Percentiles rank a stretch among this genome's conserved stretches.
Evolutionary conservation across 2,329 filamentous ascomycete species (phyloP).

Genomic region (Phoma sp.): DNA sequence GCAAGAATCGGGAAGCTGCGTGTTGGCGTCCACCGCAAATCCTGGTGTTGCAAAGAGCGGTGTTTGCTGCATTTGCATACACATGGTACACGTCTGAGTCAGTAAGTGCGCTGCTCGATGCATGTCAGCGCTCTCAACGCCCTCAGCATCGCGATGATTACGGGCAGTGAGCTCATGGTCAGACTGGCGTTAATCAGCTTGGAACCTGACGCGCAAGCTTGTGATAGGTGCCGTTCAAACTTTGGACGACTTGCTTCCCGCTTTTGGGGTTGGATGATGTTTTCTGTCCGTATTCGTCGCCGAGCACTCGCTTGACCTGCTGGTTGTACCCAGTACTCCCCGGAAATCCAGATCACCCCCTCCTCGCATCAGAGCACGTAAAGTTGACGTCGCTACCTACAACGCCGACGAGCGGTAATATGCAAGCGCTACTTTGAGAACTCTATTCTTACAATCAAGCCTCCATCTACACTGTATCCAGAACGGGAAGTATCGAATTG

Average conservation of each 20-base stretch:
- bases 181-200: constrained; percentile 17
- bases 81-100: too few relatives aligned
- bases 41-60: constrained; percentile 24
- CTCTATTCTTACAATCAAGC: constrained; percentile 7
- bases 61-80: constrained; percentile 29
- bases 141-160: constrained; percentile 18
- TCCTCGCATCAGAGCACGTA: neutral
- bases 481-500: constrained; percentile 1
- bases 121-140: constrained; percentile 14
- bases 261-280: constrained; percentile 13
- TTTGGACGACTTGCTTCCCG: constrained; percentile 7
- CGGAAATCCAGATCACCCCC: constrained; percentile 14
- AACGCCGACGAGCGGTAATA: constrained; percentile 2
- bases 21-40: constrained; percentile 20
- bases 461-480: neutral
- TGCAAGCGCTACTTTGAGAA: constrained; percentile 7
- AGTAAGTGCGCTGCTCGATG: constrained; percentile 17
- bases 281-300: constrained; percentile 11
- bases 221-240: constrained; percentile 10
- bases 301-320: constrained; percentile 19
- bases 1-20: constrained; percentile 31
- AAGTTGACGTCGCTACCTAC: constrained; percentile 4
- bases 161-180: constrained; percentile 26
- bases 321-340: constrained; percentile 5
- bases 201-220: constrained; percentile 17